Evolutionary conservation across 257 asterid genomes (phyloP).

Genomic region (Salvia splendens): DNA sequence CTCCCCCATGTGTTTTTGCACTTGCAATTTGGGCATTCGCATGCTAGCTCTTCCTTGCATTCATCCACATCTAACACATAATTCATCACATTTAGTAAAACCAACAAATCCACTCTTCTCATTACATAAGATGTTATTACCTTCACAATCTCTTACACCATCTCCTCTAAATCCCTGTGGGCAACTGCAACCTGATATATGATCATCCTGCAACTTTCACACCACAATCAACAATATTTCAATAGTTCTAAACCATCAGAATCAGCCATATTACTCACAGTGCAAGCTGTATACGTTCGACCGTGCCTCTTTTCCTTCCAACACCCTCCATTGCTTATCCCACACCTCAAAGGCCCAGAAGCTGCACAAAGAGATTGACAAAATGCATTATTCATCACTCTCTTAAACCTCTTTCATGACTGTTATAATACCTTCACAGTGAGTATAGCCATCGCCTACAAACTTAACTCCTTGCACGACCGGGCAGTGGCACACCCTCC

Average conservation of each 20-base stretch:
- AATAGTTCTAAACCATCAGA: not conserved
- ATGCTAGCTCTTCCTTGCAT: conserved; percentile 56
- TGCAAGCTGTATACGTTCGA: conserved; percentile 74
- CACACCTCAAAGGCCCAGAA: conserved; percentile 84
- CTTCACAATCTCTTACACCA: conserved; percentile 77
- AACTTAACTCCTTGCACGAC: conserved; percentile 78
- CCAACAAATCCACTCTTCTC: too few relatives aligned
- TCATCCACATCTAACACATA: conserved; percentile 68
- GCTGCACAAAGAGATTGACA: conserved; percentile 41
- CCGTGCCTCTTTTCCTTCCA: conserved; percentile 74
- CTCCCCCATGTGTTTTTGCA: conserved; percentile 64
- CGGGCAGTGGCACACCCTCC: conserved; percentile 91
- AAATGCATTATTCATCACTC: too few relatives aligned
- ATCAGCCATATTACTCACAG: conserved; percentile 57
- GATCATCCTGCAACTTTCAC: conserved; percentile 54
- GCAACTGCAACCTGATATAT: conserved; percentile 73
- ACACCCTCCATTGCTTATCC: conserved; percentile 83
- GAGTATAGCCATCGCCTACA: conserved; percentile 88
- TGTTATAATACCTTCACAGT: conserved; percentile 67
- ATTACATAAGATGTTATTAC: conserved; percentile 34
- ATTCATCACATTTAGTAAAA: not conserved
- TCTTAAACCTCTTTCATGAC: too few relatives aligned
- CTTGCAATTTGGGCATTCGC: conserved; percentile 53
- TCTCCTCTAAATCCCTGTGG: conserved; percentile 96
- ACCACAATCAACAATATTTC: not conserved